Conservation (phyloP, 495 filamentous ascomycete species). For the Penicillium tannophilum region DNA sequence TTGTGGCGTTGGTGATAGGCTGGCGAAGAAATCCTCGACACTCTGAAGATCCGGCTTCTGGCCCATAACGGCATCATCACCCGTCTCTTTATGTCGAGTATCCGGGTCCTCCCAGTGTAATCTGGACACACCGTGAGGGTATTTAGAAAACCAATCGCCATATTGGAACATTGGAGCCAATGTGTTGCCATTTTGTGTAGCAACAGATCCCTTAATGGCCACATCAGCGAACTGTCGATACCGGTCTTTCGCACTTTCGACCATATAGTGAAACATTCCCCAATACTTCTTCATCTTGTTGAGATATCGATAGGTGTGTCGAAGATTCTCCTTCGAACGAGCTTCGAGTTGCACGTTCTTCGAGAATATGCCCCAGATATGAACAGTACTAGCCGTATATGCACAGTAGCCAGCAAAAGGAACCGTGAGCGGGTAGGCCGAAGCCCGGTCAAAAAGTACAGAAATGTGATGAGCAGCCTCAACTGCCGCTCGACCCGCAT, state of each 20-base stretch:
- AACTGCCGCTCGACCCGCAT: constrained; percentile 74
- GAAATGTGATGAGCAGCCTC: constrained; percentile 92
- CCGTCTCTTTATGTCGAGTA: constrained; percentile 66
- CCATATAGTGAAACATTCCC: constrained; percentile 97
- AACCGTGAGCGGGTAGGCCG: constrained; percentile 77
- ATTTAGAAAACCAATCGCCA: constrained; percentile 96
- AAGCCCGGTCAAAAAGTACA: constrained; percentile 75
- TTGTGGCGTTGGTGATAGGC: constrained; percentile 67
- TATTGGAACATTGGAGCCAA: constrained; percentile 81
- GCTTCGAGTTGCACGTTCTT: constrained; percentile 73
- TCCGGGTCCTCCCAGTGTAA: constrained; percentile 82
- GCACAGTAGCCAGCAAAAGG: constrained; percentile 95
- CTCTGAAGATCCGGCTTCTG: constrained; percentile 88
- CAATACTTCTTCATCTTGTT: constrained; percentile 95
- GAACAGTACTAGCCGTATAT: constrained; percentile 88
- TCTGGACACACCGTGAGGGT: constrained; percentile 87
- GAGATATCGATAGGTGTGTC: constrained; percentile 85
- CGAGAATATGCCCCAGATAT: constrained; percentile 90
- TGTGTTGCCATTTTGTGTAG: constrained; percentile 55
- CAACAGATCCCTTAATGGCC: constrained; percentile 48
- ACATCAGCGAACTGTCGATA: constrained; percentile 86
- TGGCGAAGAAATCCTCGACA: constrained; percentile 93
- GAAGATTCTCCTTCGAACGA: constrained; percentile 81
- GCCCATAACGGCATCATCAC: constrained; percentile 78
- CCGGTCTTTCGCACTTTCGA: constrained; percentile 87